Percentiles rank a stretch among this genome's conserved stretches.
These are phyloP conservation scores for Zasmidium citrigriseum DNA, from an alignment of 2,329 filamentous ascomycete genomes.

Conservation along the genomic window DNA sequence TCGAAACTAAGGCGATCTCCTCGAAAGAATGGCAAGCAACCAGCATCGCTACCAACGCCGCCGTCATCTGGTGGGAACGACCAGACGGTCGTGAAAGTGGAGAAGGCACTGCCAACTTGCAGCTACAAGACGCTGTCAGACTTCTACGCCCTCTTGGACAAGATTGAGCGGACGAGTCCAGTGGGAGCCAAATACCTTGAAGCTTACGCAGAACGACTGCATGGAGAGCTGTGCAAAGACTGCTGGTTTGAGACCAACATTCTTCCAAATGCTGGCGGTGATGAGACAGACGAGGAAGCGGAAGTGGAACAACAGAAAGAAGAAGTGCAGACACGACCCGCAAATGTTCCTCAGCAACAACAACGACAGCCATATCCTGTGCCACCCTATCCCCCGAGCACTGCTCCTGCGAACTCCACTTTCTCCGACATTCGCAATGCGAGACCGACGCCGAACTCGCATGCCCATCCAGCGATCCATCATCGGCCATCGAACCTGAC, in stretches of 20 bases:
- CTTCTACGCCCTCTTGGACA: constrained; percentile 24
- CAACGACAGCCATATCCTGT: not conserved
- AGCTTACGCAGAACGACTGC: constrained; percentile 23
- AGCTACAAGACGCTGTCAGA: constrained; percentile 16
- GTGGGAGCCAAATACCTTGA: constrained; percentile 22
- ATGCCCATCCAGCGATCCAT: too few relatives aligned
- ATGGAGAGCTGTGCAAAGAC: constrained; percentile 17
- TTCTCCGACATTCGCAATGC: too few relatives aligned
- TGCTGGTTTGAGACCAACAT: constrained; percentile 22
- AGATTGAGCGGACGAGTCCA: constrained; percentile 22
- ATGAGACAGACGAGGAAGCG: not conserved
- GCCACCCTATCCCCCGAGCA: not conserved
- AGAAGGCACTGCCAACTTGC: not conserved
- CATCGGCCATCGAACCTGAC: too few relatives aligned
- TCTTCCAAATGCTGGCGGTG: not conserved
- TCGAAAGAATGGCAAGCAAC: constrained; percentile 6
- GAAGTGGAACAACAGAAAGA: not conserved
- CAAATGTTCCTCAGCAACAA: not conserved
- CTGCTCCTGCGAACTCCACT: too few relatives aligned
- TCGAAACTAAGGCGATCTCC: constrained; percentile 10
- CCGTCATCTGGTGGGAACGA: not conserved
- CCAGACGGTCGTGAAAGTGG: not conserved
- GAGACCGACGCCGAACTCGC: too few relatives aligned
- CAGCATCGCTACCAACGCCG: constrained; percentile 7
- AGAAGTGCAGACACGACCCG: not conserved